Evolutionary conservation across 2,329 filamentous ascomycete genomes (phyloP).

Genomic region (Fusarium abutilonis): DNA sequence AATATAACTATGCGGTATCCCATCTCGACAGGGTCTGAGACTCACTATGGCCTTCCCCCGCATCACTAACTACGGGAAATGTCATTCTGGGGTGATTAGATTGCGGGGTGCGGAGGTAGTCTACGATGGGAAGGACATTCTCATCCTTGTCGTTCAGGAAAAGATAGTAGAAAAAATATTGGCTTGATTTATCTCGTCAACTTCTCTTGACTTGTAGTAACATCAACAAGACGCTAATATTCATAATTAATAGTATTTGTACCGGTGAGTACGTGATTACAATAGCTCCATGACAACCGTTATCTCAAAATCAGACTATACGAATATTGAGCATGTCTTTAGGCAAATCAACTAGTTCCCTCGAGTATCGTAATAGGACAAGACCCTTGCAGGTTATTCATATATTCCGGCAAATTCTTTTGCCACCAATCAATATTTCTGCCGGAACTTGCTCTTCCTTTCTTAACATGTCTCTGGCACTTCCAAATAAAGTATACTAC

Average conservation of each 20-base stretch:
- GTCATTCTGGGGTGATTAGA: constrained; percentile 22
- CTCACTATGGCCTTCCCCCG: constrained; percentile 8
- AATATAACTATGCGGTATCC: background rate
- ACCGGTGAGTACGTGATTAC: background rate
- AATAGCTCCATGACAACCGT: background rate
- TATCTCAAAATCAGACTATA: background rate
- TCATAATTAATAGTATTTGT: background rate
- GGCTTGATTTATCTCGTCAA: too few relatives aligned
- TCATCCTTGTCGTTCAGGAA: background rate
- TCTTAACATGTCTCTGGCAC: too few relatives aligned
- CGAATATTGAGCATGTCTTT: constrained; percentile 1
- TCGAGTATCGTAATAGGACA: background rate
- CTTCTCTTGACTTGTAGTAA: too few relatives aligned
- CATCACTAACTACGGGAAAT: constrained; percentile 1
- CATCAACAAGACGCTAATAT: too few relatives aligned
- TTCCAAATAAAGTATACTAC: too few relatives aligned
- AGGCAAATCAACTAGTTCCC: constrained; percentile 15
- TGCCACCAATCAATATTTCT: constrained; percentile 16
- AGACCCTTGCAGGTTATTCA: background rate
- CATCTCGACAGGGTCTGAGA: background rate
- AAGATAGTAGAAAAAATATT: too few relatives aligned
- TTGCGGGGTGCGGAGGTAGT: constrained; percentile 11
- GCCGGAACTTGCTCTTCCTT: too few relatives aligned
- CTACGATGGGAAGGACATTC: constrained; percentile 8
- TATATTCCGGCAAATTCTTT: constrained; percentile 5